Evolutionary conservation across 768 basidiomycete species (phyloP).

Genomic region (Rhizopogon roseolus): DNA sequence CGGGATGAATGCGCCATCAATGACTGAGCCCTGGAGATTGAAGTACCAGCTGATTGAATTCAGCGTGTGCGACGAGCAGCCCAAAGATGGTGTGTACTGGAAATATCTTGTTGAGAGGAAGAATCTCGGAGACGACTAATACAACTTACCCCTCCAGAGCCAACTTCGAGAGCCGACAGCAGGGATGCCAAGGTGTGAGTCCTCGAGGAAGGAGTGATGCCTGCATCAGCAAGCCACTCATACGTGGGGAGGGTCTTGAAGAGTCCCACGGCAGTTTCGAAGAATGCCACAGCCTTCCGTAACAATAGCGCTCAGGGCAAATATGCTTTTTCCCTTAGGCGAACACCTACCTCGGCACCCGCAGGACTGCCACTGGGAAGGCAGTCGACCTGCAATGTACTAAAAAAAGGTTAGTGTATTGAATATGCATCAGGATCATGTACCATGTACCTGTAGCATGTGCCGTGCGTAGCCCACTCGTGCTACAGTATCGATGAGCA

Average conservation of each 20-base stretch:
- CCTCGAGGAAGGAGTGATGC: constrained; percentile 64
- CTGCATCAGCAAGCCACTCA: constrained; percentile 62
- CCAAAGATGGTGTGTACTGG: constrained; percentile 45
- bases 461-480: constrained; percentile 71
- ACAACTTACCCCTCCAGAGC: constrained; percentile 40
- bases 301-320: background rate
- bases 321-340: background rate
- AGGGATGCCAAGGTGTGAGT: constrained; percentile 57
- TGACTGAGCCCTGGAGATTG: constrained; percentile 57
- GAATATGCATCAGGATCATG: background rate
- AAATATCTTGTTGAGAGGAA: background rate
- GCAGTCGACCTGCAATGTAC: constrained; percentile 56
- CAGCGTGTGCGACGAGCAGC: constrained; percentile 36
- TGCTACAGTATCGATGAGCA: constrained; percentile 36
- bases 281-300: constrained; percentile 61
- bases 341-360: constrained; percentile 50
- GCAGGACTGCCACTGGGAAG: constrained; percentile 52
- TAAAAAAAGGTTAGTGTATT: constrained; percentile 18
- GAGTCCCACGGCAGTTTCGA: constrained; percentile 49
- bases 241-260: constrained; percentile 73
- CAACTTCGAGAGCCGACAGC: constrained; percentile 48
- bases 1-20: constrained; percentile 59
- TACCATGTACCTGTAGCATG: constrained; percentile 30
- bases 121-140: constrained; percentile 1
- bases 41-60: constrained; percentile 57